A percentile compares a stretch with the other conserved stretches of the same genome.
phyloP scores from a whole-genome alignment of 192 early-diverging fungal genomes.

The Podila verticillata region DNA sequence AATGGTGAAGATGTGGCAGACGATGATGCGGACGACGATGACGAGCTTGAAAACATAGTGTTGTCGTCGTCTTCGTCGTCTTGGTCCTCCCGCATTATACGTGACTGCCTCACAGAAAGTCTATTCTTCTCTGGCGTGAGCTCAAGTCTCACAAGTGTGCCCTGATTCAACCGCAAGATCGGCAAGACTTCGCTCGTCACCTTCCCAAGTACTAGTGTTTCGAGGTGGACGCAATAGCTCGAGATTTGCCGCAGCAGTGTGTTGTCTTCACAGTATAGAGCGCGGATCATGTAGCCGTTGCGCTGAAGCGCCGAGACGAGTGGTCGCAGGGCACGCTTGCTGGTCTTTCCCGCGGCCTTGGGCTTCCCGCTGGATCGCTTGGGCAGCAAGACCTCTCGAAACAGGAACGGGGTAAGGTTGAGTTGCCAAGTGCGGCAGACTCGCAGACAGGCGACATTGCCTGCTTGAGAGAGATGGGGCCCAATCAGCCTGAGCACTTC shows the following conservation, averaged over 20 bases:
- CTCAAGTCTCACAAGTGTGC: constrained; percentile 13
- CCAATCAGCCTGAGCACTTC: constrained; percentile 29
- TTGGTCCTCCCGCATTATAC: neutral
- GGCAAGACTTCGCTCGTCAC: constrained; percentile 26
- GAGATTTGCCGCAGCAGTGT: constrained; percentile 18
- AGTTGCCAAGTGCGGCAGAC: constrained; percentile 30
- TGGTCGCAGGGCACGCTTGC: constrained; percentile 21
- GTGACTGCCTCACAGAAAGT: neutral
- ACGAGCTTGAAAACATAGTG: neutral
- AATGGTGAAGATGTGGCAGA: too few species aligned
- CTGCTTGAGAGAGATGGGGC: constrained; percentile 18
- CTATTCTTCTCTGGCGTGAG: neutral
- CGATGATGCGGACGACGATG: too few species aligned
- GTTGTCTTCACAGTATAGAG: constrained; percentile 16
- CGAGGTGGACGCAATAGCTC: constrained; percentile 5
- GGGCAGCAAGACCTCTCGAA: constrained; percentile 25
- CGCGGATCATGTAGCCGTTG: constrained; percentile 17
- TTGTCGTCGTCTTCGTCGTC: neutral
- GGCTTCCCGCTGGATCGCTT: neutral
- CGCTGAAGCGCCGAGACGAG: constrained; percentile 17
- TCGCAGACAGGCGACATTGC: constrained; percentile 4
- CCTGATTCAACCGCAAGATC: constrained; percentile 20
- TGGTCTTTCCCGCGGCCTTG: neutral
- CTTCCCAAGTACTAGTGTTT: constrained; percentile 31
- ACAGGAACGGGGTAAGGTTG: constrained; percentile 28